These are phyloP conservation scores for Carallia pectinifolia DNA, from an alignment of 345 rosid genomes.

Conservation along the genomic window DNA sequence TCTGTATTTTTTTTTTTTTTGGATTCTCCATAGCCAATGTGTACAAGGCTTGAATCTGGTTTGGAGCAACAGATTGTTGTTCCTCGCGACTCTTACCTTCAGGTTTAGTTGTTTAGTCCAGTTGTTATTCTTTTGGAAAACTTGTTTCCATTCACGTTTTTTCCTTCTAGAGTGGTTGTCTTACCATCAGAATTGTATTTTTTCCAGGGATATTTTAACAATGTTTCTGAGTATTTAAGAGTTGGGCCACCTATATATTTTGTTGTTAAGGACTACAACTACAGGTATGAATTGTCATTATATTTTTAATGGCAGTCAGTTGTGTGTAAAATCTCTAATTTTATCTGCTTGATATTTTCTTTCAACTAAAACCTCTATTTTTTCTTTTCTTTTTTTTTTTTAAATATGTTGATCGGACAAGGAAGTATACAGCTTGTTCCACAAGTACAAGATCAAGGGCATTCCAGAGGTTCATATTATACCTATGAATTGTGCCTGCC, in stretches of 20 bases:
- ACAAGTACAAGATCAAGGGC: too few species aligned
- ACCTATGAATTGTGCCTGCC: conserved; percentile 67
- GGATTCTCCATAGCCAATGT: conserved; percentile 52
- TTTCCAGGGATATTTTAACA: conserved; percentile 80
- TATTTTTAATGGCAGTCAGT: neutral
- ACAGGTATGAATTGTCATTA: conserved; percentile 46
- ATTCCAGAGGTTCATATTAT: conserved; percentile 55
- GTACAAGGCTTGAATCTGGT: conserved; percentile 86
- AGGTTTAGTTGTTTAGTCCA: conserved; percentile 41
- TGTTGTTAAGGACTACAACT: conserved; percentile 87
- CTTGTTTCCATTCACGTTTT: neutral
- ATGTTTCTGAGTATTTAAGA: conserved; percentile 70
- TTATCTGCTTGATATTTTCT: too few species aligned
- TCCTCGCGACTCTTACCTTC: conserved; percentile 94
- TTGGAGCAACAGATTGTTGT: conserved; percentile 96
- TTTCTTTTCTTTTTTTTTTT: too few species aligned
- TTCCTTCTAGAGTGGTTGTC: neutral
- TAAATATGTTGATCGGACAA: too few species aligned
- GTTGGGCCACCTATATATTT: conserved; percentile 94
- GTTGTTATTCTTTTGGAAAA: neutral
- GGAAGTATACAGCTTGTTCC: too few species aligned
- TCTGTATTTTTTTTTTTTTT: neutral
- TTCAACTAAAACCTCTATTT: too few species aligned
- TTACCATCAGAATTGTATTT: neutral
- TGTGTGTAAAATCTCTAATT: too few species aligned